phyloP scores from a whole-genome alignment of 495 filamentous ascomycete species.

The Penicillium coffeae region DNA sequence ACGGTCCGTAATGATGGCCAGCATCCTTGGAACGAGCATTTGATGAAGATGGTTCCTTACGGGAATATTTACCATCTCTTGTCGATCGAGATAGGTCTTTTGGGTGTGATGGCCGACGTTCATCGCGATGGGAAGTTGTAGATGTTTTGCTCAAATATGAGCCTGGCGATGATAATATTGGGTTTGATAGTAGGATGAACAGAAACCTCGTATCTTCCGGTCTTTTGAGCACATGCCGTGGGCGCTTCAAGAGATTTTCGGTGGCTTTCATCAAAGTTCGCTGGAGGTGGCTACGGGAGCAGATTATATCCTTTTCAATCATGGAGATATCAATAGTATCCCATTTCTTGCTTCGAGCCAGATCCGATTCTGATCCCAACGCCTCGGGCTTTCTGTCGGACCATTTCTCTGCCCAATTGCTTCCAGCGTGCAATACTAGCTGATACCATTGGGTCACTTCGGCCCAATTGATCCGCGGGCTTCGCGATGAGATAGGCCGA shows the following conservation, averaged over 20 bases:
- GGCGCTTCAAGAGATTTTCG: slow-evolving; percentile 82
- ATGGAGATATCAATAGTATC: slow-evolving; percentile 33
- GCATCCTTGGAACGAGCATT: slow-evolving; percentile 30
- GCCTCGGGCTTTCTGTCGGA: slow-evolving; percentile 36
- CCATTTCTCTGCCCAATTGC: slow-evolving; percentile 52
- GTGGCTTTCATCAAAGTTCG: slow-evolving; percentile 73
- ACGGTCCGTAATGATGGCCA: slow-evolving; percentile 71
- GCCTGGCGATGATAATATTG: slow-evolving; percentile 53
- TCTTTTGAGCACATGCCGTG: slow-evolving; percentile 63
- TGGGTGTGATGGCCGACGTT: slow-evolving; percentile 28
- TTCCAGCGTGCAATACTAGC: slow-evolving; percentile 62
- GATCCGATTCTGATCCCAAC: slow-evolving; percentile 24
- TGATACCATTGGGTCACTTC: slow-evolving; percentile 73
- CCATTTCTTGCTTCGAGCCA: slow-evolving; percentile 24
- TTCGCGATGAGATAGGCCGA: slow-evolving; percentile 54
- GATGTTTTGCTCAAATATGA: slow-evolving; percentile 4
- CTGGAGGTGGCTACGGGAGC: slow-evolving; percentile 65
- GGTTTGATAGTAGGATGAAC: slow-evolving; percentile 81
- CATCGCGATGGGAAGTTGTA: slow-evolving; percentile 15
- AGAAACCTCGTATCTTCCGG: slow-evolving; percentile 76
- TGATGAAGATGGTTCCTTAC: slow-evolving; percentile 12
- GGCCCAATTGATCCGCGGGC: slow-evolving; percentile 73
- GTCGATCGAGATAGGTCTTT: slow-evolving; percentile 17
- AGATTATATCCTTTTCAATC: slow-evolving; percentile 58
- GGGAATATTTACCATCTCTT: slow-evolving; percentile 19